Conservation (phyloP, 305 asterid genomes). For the Fraxinus nigra region DNA sequence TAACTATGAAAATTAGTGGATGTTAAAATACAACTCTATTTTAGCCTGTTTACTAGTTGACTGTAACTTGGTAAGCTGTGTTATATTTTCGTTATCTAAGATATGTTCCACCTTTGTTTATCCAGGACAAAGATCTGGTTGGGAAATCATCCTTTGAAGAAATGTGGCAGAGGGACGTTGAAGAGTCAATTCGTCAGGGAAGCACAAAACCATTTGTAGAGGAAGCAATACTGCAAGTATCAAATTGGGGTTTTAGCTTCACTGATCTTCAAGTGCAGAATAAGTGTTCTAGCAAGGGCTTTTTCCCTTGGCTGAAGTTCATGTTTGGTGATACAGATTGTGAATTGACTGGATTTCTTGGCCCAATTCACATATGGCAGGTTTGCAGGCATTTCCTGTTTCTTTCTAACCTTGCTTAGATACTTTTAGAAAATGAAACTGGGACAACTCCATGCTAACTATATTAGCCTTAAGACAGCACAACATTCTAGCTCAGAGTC, state of each 20-base stretch:
- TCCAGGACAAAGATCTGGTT: constrained; percentile 56
- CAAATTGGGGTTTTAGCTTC: constrained; percentile 80
- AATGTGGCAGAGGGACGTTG: constrained; percentile 81
- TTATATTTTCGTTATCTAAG: background rate
- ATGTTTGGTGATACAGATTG: constrained; percentile 58
- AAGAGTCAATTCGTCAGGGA: constrained; percentile 73
- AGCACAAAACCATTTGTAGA: constrained; percentile 60
- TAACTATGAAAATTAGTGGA: background rate
- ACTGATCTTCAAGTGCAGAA: constrained; percentile 65
- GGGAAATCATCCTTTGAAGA: constrained; percentile 48
- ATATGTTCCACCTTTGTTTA: background rate
- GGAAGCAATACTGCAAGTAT: constrained; percentile 80
- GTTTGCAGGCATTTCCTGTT: constrained; percentile 25
- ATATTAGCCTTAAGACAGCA: background rate
- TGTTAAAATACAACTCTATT: background rate
- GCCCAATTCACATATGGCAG: constrained; percentile 94
- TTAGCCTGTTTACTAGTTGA: background rate
- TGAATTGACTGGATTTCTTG: constrained; percentile 68
- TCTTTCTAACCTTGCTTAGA: constrained; percentile 1
- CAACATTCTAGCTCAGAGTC: background rate
- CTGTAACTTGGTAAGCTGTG: background rate
- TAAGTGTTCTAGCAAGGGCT: constrained; percentile 50
- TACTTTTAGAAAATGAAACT: background rate
- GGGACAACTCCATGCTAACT: background rate
- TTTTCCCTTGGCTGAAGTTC: constrained; percentile 66